phyloP scores from a whole-genome alignment of 768 basidiomycete species.

The Termitomyces sp. region DNA sequence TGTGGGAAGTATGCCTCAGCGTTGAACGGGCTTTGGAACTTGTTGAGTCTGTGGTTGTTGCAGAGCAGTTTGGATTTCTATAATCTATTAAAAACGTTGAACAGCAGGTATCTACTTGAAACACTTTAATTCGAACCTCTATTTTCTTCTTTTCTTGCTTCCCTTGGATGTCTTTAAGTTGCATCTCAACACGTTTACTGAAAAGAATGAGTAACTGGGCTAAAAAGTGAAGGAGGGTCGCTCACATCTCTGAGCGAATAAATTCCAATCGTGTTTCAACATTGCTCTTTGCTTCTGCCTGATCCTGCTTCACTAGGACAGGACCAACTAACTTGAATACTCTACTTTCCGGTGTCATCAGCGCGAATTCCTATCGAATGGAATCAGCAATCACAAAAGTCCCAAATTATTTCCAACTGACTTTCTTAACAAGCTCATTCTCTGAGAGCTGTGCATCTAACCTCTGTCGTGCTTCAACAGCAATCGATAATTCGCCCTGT shows the following conservation, averaged over 20 bases:
- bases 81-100: conserved; percentile 41
- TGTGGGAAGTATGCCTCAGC: conserved; percentile 2
- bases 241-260: conserved; percentile 85
- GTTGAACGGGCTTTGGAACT: conserved; percentile 10
- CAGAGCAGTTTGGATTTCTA: conserved; percentile 59
- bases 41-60: conserved; percentile 33
- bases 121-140: conserved; percentile 49
- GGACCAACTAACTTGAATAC: conserved; percentile 93
- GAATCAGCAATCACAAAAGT: not conserved
- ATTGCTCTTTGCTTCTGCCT: conserved; percentile 78
- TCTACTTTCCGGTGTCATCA: conserved; percentile 66
- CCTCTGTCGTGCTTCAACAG: conserved; percentile 77
- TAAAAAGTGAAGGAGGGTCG: conserved; percentile 5
- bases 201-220: conserved; percentile 1
- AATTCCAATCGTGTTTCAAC: conserved; percentile 89
- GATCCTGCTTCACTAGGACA: conserved; percentile 86
- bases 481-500: conserved; percentile 64
- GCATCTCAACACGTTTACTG: conserved; percentile 72
- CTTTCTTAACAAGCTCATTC: conserved; percentile 91
- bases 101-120: not conserved
- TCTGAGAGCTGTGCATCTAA: conserved; percentile 90
- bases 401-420: conserved; percentile 18
- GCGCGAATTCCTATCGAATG: conserved; percentile 70
- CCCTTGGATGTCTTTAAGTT: conserved; percentile 73
- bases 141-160: conserved; percentile 78